Evolutionary conservation across 2,329 filamentous ascomycete species (phyloP).

Genomic region (Cadophora sp.): DNA sequence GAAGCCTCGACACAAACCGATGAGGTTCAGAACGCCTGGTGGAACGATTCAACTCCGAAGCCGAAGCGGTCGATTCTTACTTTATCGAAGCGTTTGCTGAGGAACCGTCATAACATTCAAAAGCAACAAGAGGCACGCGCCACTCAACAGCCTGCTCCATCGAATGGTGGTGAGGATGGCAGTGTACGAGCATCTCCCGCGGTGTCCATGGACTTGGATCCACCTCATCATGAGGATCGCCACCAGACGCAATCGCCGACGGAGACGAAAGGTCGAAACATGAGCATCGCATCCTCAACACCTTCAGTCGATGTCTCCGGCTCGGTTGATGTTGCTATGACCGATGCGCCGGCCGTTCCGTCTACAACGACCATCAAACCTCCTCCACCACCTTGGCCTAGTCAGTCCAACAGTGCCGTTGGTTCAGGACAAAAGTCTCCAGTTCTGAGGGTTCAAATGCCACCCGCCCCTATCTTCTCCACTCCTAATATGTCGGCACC

Average conservation of each 20-base stretch:
- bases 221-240: conserved; percentile 26
- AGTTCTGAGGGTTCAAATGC: conserved; percentile 57
- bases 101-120: conserved; percentile 40
- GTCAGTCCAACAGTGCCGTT: conserved; percentile 21
- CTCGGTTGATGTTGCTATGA: conserved; percentile 38
- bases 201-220: conserved; percentile 39
- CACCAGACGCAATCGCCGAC: conserved; percentile 35
- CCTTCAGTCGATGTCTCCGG: conserved; percentile 36
- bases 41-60: conserved; percentile 33
- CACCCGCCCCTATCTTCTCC: conserved; percentile 59
- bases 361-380: conserved; percentile 41
- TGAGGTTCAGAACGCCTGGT: conserved; percentile 44
- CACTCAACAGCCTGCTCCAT: conserved; percentile 19
- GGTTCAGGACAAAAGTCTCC: conserved; percentile 32
- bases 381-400: conserved; percentile 43
- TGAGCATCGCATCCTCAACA: conserved; percentile 40
- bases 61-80: conserved; percentile 40
- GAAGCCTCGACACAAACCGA: conserved; percentile 45
- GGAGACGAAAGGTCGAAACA: conserved; percentile 35
- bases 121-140: conserved; percentile 31
- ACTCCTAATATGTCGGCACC: conserved; percentile 46
- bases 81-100: conserved; percentile 42
- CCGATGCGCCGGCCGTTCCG: conserved; percentile 38
- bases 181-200: conserved; percentile 32
- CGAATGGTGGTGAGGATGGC: conserved; percentile 27